These are phyloP conservation scores for Fusarium azukiicola DNA, from an alignment of 2,329 filamentous ascomycete species.

Conservation along the genomic window DNA sequence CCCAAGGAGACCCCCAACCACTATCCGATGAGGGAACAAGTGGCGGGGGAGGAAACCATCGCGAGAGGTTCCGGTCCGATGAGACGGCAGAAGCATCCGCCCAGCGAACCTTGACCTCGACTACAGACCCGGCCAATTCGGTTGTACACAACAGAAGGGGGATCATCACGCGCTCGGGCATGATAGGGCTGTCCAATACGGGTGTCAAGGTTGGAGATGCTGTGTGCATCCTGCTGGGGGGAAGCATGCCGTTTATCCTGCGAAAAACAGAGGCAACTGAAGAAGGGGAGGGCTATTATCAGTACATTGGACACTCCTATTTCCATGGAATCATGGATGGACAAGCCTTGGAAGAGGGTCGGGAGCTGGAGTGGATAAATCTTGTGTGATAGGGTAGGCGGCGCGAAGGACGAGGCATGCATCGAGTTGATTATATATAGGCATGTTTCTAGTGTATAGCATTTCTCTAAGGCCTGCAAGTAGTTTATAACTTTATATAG, in stretches of 20 bases:
- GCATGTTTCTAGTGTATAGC: neutral
- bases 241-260: neutral
- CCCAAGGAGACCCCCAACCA: neutral
- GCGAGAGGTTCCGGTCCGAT: neutral
- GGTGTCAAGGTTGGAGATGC: neutral
- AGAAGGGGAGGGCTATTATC: neutral
- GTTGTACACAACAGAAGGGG: neutral
- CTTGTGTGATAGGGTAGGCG: slow-evolving; percentile 49
- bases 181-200: neutral
- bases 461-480: neutral
- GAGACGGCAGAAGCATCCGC: neutral
- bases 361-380: neutral
- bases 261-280: neutral
- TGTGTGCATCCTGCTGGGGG: neutral
- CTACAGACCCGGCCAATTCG: neutral
- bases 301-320: neutral
- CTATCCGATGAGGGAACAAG: neutral
- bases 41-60: neutral
- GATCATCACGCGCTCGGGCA: neutral
- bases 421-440: too few species aligned
- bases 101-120: neutral
- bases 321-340: slow-evolving; percentile 18
- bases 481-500: neutral
- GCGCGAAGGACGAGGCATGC: neutral
- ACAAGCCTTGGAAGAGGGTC: slow-evolving; percentile 14